A percentile compares a stretch with the other conserved stretches of the same genome.
Evolutionary conservation across 805 yeast genomes (phyloP).

Genomic region (Starmerella bombi): DNA sequence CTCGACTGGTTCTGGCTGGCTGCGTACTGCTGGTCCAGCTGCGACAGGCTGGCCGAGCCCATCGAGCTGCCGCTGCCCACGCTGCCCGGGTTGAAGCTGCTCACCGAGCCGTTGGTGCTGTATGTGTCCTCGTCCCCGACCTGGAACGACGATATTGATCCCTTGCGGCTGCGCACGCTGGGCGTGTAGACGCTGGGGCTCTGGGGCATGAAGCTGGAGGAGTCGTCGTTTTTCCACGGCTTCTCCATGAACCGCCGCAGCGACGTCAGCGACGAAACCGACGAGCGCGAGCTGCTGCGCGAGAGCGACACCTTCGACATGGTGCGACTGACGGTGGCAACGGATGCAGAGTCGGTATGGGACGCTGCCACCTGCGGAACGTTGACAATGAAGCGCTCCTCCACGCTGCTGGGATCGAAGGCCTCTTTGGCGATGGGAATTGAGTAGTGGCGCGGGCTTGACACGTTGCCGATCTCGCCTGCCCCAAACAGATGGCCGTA

Average conservation of each 20-base stretch:
- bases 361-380: constrained; percentile 33
- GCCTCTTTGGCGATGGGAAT: constrained; percentile 15
- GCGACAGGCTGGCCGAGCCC: constrained; percentile 5
- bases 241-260: constrained; percentile 38
- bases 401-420: constrained; percentile 32
- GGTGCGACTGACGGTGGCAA: constrained; percentile 22
- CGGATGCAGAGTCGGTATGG: background rate
- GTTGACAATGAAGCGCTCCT: constrained; percentile 73
- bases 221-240: constrained; percentile 26
- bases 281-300: constrained; percentile 26
- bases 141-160: constrained; percentile 25
- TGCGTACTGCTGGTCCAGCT: constrained; percentile 13
- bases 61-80: no score
- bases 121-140: constrained; percentile 20
- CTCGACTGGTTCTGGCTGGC: constrained; percentile 3
- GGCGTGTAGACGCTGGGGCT: constrained; percentile 4
- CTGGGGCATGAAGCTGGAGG: constrained; percentile 10
- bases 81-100: background rate
- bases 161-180: constrained; percentile 19
- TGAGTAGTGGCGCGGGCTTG: constrained; percentile 23
- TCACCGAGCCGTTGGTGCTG: no score
- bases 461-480: constrained; percentile 23
- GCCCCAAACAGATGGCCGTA: constrained; percentile 23
- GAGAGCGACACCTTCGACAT: constrained; percentile 16
- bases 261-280: constrained; percentile 30